A percentile compares a stretch with the other conserved stretches of the same genome.
Evolutionary conservation across 2,329 filamentous ascomycete genomes (phyloP).

Genomic region (Pyricularia sp.): DNA sequence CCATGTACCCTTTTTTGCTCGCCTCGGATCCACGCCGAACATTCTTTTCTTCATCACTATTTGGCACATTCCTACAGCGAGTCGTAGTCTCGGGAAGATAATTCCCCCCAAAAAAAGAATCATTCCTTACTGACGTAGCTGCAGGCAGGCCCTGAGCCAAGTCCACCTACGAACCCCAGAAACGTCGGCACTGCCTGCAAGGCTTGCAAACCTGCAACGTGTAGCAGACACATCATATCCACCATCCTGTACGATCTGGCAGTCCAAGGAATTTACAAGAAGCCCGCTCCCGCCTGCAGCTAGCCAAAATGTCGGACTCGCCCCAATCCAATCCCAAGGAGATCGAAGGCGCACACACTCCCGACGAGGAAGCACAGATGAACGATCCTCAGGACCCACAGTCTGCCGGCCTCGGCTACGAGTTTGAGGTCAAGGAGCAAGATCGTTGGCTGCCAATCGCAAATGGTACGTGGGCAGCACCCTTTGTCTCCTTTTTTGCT

Average conservation of each 20-base stretch:
- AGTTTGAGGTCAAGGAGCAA: constrained; percentile 99
- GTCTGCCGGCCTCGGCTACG: constrained; percentile 66
- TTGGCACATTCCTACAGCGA: not conserved
- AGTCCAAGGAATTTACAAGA: constrained; percentile 48
- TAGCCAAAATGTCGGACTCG: constrained; percentile 83
- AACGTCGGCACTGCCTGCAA: constrained; percentile 31
- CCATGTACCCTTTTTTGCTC: not conserved
- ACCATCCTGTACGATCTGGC: constrained; percentile 48
- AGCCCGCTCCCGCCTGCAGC: constrained; percentile 55
- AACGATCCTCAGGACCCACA: constrained; percentile 77
- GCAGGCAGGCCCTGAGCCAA: constrained; percentile 17
- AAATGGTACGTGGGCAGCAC: constrained; percentile 78
- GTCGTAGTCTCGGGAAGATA: constrained; percentile 1
- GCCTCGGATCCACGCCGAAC: constrained; percentile 1
- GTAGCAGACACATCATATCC: constrained; percentile 53
- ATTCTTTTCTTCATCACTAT: not conserved
- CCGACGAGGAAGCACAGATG: constrained; percentile 91
- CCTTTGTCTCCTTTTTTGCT: constrained; percentile 37
- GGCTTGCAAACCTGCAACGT: constrained; percentile 49
- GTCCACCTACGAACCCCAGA: constrained; percentile 25
- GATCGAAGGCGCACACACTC: constrained; percentile 87
- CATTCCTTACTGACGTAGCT: constrained; percentile 43
- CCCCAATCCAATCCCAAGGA: constrained; percentile 86
- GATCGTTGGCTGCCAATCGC: constrained; percentile 99
- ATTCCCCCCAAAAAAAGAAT: constrained; percentile 11